Evolutionary conservation across 441 rosid species (phyloP).

Genomic region (Corymbia citriodora): DNA sequence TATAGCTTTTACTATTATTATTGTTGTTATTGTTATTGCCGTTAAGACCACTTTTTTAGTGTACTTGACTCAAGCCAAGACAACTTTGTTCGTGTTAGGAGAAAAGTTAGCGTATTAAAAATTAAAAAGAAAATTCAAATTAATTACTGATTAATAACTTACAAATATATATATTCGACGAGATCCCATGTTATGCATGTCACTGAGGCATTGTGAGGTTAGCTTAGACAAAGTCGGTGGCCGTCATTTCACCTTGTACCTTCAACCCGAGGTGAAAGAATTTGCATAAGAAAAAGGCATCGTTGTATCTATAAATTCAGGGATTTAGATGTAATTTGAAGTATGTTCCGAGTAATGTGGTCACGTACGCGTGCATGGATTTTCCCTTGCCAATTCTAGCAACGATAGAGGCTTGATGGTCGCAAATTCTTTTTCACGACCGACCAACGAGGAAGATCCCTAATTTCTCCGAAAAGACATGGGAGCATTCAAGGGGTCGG

Average conservation of each 20-base stretch:
- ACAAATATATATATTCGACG: fast-evolving
- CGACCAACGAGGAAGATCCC: not conserved
- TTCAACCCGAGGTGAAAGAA: not conserved
- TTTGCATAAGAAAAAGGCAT: not conserved
- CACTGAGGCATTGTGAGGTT: fast-evolving
- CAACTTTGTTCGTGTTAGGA: not conserved
- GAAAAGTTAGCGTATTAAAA: not conserved
- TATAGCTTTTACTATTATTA: no score
- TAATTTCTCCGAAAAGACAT: not conserved
- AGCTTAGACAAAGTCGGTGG: not conserved
- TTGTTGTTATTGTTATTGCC: fast-evolving
- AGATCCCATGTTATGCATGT: not conserved
- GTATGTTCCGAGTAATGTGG: fast-evolving
- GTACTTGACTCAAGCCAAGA: no score
- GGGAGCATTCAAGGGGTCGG: not conserved
- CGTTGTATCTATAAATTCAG: no score
- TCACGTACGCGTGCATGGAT: fast-evolving
- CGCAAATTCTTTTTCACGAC: not conserved
- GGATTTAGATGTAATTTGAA: not conserved
- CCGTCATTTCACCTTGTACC: not conserved
- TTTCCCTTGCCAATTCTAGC: not conserved
- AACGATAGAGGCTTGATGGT: not conserved
- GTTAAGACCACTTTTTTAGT: not conserved
- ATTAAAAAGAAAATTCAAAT: not conserved
- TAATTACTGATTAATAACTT: not conserved